These are phyloP conservation scores for Medicago truncatula DNA, from an alignment of 306 rosid genomes.

Conservation along the genomic window MtrunA17r5.0-ANR NC_053044.1:47730001-47730500, in stretches of 20 bases:
- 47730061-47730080: slow-evolving; percentile 82
- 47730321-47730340: slow-evolving; percentile 27
- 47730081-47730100: slow-evolving; percentile 76
- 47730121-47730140: slow-evolving; percentile 84
- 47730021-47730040: slow-evolving; percentile 76
- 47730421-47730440: background rate
- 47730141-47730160: slow-evolving; percentile 77
- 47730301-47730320: slow-evolving; percentile 24
- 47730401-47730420: background rate
- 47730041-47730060: slow-evolving; percentile 76
- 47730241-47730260: slow-evolving; percentile 91
- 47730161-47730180: slow-evolving; percentile 76
- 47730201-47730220: slow-evolving; percentile 63
- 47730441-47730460: background rate
- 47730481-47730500: no score
- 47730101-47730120: slow-evolving; percentile 85
- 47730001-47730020: slow-evolving; percentile 88
- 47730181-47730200: slow-evolving; percentile 83
- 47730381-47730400: slow-evolving; percentile 1
- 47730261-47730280: slow-evolving; percentile 83
- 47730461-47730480: no score
- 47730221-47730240: slow-evolving; percentile 89
- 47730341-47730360: slow-evolving; percentile 8
- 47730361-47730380: slow-evolving; percentile 27
- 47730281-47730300: slow-evolving; percentile 59